Base-by-base conservation (phyloP, 2,329 filamentous ascomycete genomes). In the Ambrosiella beaveri region DNA sequence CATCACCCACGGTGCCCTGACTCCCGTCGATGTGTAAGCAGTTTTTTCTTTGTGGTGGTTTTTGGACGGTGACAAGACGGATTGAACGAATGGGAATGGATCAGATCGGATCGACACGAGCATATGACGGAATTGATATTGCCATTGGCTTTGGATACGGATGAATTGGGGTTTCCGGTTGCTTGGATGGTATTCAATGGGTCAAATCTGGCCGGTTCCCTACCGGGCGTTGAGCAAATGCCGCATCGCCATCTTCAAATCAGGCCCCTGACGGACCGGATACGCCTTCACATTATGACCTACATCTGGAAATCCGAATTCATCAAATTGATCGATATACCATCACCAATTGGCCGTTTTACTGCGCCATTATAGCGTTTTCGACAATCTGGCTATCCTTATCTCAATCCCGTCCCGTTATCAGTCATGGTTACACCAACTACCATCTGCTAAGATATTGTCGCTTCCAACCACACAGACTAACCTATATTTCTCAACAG, bases 1-100 rank as follows among this genome's bases (percentile, higher is more conserved):
- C 67, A 77, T 97, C 76, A 98, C 93, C 70, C 93, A 98, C 82
- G 93, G 91, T 74, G 86, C 80, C 69, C 84, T 97, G 68, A 98
- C 93, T 66, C 93, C 93, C 70, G 89, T 98, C 74, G 93, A 98
- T 86, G 93, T 98, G 91, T 97, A 93, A 74, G 91, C 47, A n/a
- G 6, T 2, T 27, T n/a, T 12, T 35, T n/a, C 7, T 36, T 27
- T 36, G 8, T 51, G 17, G 47, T 47, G 11, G n/a, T 13, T 47
- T 47, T 8, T 47, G 11, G n/a, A 17, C 3, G n/a, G 19, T 13
- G 44, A 47, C 7, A n/a, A 15, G 7, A 15, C 8, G 5, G 7
- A 13, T 47, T 3, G n/a, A 47, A 17, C 2, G n/a, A 17, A 47
- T 47, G 7, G 13, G 44, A 47, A 47, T 41, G 40, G 44, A 17